Conservation (phyloP, 345 rosid genomes). For the Erucastrum elatum region DNA sequence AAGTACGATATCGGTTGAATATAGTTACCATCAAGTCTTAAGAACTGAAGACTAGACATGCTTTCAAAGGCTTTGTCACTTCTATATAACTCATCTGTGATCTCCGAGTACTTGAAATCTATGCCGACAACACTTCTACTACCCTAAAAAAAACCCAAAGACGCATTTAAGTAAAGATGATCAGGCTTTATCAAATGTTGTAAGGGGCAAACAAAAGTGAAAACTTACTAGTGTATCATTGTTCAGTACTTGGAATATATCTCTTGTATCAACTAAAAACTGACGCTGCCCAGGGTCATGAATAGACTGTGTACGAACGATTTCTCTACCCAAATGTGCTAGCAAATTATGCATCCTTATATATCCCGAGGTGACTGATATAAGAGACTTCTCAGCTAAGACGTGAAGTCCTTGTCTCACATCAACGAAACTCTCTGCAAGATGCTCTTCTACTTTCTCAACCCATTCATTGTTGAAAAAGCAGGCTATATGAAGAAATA, state of each 20-base stretch:
- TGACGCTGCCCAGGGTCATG: constrained; percentile 12
- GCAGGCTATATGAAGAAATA: neutral
- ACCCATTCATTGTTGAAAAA: neutral
- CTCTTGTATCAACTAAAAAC: neutral
- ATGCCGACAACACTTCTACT: constrained; percentile 17
- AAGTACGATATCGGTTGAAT: neutral
- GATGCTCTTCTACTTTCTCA: neutral
- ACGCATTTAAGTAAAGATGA: neutral
- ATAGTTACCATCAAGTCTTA: constrained; percentile 8
- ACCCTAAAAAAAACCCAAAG: constrained; percentile 16
- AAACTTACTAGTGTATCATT: constrained; percentile 8
- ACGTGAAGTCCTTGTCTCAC: neutral
- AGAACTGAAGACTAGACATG: neutral
- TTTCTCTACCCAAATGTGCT: constrained; percentile 30
- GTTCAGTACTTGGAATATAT: constrained; percentile 1
- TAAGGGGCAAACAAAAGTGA: neutral
- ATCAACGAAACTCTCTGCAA: neutral
- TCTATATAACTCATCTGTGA: neutral
- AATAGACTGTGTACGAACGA: constrained; percentile 3
- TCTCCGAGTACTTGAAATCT: neutral
- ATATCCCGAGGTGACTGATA: neutral
- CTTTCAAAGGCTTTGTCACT: neutral
- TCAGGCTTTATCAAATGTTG: neutral
- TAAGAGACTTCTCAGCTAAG: neutral
- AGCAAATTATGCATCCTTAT: constrained; percentile 37